Evolutionary conservation across 345 rosid genomes (phyloP).

Genomic region (Eutrema japonicum): DNA sequence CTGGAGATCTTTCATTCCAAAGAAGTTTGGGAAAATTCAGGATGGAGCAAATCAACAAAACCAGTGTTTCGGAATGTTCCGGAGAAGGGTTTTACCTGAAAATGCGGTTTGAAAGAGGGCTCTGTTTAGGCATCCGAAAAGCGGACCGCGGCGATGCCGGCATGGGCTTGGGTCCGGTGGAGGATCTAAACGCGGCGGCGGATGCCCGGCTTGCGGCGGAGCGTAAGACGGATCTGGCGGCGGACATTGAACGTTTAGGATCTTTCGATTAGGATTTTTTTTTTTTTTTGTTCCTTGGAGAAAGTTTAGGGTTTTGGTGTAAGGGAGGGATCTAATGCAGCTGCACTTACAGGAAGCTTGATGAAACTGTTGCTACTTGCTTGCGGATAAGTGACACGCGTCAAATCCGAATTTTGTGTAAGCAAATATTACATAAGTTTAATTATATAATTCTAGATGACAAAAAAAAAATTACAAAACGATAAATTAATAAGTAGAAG

Average conservation of each 20-base stretch:
- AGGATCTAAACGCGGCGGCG: conserved; percentile 44
- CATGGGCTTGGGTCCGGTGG: conserved; percentile 50
- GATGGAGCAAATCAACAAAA: neutral
- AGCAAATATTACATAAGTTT: too few relatives aligned
- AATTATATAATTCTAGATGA: too few relatives aligned
- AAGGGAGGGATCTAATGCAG: conserved; percentile 27
- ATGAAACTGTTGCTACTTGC: neutral
- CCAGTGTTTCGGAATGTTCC: neutral
- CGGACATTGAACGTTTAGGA: conserved; percentile 55
- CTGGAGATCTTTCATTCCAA: conserved; percentile 60
- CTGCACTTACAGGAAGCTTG: conserved; percentile 11
- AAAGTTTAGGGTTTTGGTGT: conserved; percentile 20
- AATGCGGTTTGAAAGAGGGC: conserved; percentile 57
- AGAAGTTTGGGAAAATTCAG: neutral
- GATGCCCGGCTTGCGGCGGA: conserved; percentile 56
- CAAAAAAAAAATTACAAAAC: too few relatives aligned
- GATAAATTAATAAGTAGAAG: too few relatives aligned
- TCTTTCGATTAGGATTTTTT: conserved; percentile 2
- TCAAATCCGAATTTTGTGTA: neutral
- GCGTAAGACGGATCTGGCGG: conserved; percentile 71
- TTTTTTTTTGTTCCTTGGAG: neutral
- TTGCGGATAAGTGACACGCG: conserved; percentile 15
- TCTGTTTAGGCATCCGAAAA: conserved; percentile 60
- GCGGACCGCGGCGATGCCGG: conserved; percentile 53
- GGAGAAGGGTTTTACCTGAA: conserved; percentile 63